Percentiles rank a stretch among this genome's conserved stretches.
phyloP scores from a whole-genome alignment of 2,329 filamentous ascomycete species.

The Trichoderma arundinaceum region DNA sequence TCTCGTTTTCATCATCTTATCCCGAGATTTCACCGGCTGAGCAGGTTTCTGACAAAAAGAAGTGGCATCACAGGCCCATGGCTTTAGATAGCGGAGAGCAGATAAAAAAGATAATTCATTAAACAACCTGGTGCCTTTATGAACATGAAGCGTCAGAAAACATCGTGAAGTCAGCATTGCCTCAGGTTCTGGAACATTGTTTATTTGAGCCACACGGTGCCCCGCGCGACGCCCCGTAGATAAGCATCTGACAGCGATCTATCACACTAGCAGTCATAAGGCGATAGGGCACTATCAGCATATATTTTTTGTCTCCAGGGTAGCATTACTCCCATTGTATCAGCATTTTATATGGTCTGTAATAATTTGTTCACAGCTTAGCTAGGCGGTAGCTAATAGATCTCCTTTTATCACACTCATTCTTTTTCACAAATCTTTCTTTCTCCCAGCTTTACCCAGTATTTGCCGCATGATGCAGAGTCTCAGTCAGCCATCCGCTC shows the following conservation, averaged over 20 bases:
- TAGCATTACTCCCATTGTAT: neutral
- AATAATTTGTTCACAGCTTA: too few species aligned
- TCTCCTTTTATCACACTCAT: neutral
- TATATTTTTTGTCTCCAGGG: constrained; percentile 12
- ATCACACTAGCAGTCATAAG: neutral
- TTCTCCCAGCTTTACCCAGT: too few species aligned
- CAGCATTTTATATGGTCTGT: too few species aligned
- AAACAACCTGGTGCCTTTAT: neutral
- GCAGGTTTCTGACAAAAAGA: constrained; percentile 14
- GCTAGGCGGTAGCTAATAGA: neutral
- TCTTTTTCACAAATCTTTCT: neutral
- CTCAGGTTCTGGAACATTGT: neutral
- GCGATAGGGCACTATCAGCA: constrained; percentile 15
- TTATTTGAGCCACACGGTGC: constrained; percentile 8
- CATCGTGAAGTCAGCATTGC: constrained; percentile 9
- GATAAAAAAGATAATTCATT: constrained; percentile 10
- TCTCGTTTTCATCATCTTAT: neutral
- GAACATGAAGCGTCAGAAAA: neutral
- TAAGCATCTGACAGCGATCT: constrained; percentile 19
- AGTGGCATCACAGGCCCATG: neutral
- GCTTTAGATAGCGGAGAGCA: constrained; percentile 14
- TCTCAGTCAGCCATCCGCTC: neutral
- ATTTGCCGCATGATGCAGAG: neutral
- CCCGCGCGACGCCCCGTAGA: constrained; percentile 22
- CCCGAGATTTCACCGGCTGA: constrained; percentile 12